Conservation (phyloP, 345 rosid species). For the Eucalyptus curtisii region DNA sequence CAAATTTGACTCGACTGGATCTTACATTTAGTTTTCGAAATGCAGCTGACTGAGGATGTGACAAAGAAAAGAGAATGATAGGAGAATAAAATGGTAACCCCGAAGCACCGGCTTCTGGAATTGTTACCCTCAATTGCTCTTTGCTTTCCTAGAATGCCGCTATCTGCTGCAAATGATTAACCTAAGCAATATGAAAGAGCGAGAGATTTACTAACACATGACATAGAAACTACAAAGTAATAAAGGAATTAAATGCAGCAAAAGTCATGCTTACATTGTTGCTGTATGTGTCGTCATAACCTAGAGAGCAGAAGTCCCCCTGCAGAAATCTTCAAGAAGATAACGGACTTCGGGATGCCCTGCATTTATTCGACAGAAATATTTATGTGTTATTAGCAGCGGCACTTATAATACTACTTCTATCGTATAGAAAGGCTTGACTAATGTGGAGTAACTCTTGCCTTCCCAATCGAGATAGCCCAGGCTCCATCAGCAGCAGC, state of each 20-base stretch:
- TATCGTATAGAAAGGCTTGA: not conserved
- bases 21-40: not conserved
- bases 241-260: not conserved
- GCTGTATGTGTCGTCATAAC: not conserved
- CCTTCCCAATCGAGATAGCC: slow-evolving; percentile 83
- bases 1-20: not conserved
- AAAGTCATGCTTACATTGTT: not conserved
- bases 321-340: not conserved
- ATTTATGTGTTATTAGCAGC: not conserved
- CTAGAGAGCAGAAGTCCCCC: not conserved
- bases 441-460: slow-evolving; percentile 3
- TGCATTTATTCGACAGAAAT: not conserved
- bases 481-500: slow-evolving; percentile 74
- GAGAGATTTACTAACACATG: not conserved
- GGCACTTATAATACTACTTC: not conserved
- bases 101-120: not conserved
- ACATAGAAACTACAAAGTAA: not conserved
- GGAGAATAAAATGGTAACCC: not conserved
- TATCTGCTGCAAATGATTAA: not conserved
- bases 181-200: not conserved
- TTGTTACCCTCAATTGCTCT: not conserved
- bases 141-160: not conserved
- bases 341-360: not conserved
- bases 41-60: not conserved
- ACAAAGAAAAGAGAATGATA: not conserved